phyloP scores from a whole-genome alignment of 1,139 yeast genomes.

The Arxiozyma heterogenica region DNA sequence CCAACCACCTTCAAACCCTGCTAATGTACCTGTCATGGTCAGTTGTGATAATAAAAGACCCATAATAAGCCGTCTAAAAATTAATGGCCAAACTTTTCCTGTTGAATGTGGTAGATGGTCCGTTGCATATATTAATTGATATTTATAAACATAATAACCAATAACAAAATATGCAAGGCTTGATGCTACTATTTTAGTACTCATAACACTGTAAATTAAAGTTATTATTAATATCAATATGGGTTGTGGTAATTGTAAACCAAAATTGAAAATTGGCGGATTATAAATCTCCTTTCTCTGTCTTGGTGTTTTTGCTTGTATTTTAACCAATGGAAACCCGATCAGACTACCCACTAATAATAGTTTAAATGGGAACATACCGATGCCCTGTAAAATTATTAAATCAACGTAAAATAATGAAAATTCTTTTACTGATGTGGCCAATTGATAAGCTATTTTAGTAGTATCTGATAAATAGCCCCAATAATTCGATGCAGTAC shows the following conservation, averaged over 20 bases:
- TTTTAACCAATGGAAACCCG: conserved; percentile 50
- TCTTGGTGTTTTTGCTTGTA: conserved; percentile 56
- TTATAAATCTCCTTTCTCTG: conserved; percentile 60
- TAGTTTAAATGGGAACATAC: conserved; percentile 66
- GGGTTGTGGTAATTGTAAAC: conserved; percentile 74
- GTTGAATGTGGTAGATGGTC: conserved; percentile 87
- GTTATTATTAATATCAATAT: conserved; percentile 66
- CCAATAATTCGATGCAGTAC: conserved; percentile 68
- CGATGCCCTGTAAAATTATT: conserved; percentile 66
- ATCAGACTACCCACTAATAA: conserved; percentile 56
- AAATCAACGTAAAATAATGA: conserved; percentile 67
- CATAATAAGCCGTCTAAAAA: conserved; percentile 60
- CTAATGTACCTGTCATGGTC: conserved; percentile 86
- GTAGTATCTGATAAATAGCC: conserved; percentile 73
- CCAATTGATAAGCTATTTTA: conserved; percentile 62
- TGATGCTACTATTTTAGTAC: conserved; percentile 64
- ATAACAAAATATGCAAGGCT: conserved; percentile 65
- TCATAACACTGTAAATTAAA: conserved; percentile 66
- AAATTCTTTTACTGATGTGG: conserved; percentile 58
- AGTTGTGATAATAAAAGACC: conserved; percentile 72
- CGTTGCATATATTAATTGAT: conserved; percentile 68
- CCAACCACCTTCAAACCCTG: conserved; percentile 68
- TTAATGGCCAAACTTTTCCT: conserved; percentile 80
- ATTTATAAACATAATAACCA: conserved; percentile 74
- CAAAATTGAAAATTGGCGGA: conserved; percentile 76